Percentiles rank a stretch among this genome's conserved stretches.
These are phyloP conservation scores for Golubevia sp. DNA, from an alignment of 1,284 basidiomycete species.

Conservation along the genomic window DNA sequence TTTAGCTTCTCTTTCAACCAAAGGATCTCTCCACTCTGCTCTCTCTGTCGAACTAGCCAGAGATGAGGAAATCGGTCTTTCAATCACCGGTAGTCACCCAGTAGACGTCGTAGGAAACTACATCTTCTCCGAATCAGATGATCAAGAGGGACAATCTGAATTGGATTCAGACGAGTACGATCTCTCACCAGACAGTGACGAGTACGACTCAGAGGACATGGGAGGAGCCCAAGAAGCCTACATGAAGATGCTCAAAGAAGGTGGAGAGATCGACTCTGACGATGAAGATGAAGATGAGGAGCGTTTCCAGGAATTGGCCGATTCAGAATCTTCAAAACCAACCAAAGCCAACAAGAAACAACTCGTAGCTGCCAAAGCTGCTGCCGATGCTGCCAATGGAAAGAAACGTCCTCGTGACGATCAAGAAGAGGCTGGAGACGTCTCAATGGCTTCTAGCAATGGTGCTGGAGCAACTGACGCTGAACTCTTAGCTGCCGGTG, in stretches of 20 bases:
- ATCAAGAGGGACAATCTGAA: slow-evolving; percentile 25
- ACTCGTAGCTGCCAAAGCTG: slow-evolving; percentile 11
- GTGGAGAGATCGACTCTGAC: slow-evolving; percentile 20
- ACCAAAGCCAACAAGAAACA: too few relatives aligned
- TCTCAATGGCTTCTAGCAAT: slow-evolving; percentile 6
- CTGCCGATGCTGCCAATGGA: too few relatives aligned
- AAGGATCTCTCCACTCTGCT: slow-evolving; percentile 16
- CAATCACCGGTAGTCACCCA: slow-evolving; percentile 42
- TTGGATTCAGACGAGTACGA: slow-evolving; percentile 39
- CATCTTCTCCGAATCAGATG: slow-evolving; percentile 32
- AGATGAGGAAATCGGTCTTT: slow-evolving; percentile 53
- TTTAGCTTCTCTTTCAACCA: slow-evolving; percentile 43
- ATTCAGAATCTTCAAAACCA: background rate
- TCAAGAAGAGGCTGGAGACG: slow-evolving; percentile 5
- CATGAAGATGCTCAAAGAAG: slow-evolving; percentile 7
- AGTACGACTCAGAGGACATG: slow-evolving; percentile 30
- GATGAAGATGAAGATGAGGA: slow-evolving; percentile 17
- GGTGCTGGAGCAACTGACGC: slow-evolving; percentile 17
- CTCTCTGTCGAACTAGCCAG: slow-evolving; percentile 35
- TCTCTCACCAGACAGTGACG: slow-evolving; percentile 25
- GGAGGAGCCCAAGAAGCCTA: slow-evolving; percentile 1
- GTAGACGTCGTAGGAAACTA: slow-evolving; percentile 58
- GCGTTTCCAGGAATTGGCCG: background rate
- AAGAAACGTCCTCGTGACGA: too few relatives aligned
- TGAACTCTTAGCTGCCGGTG: slow-evolving; percentile 21